Conservation (phyloP, 805 yeast genomes). For the Yarrowia yakushimensis region DNA sequence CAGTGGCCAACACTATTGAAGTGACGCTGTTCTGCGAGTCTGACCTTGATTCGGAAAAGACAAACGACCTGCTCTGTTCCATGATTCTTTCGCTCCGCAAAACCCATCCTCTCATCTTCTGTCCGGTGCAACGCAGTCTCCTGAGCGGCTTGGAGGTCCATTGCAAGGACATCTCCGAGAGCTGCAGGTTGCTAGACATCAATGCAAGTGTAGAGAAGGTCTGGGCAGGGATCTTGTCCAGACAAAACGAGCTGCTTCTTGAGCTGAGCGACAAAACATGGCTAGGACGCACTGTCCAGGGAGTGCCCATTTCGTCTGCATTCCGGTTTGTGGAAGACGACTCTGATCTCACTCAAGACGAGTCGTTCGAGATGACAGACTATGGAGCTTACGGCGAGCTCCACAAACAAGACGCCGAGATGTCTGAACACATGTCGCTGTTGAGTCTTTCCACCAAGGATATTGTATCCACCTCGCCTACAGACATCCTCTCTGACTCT, state of each 20-base stretch:
- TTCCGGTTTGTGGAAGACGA: background rate
- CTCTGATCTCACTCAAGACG: background rate
- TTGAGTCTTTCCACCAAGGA: background rate
- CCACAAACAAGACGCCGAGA: background rate
- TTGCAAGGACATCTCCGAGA: background rate
- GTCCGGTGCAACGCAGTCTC: background rate
- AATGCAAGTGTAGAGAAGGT: background rate
- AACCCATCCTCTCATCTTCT: background rate
- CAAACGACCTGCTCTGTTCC: background rate
- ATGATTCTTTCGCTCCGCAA: background rate
- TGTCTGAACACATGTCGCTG: background rate
- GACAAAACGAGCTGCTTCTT: background rate
- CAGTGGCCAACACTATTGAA: background rate
- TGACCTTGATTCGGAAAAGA: background rate
- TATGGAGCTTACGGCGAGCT: background rate
- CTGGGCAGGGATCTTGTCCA: background rate
- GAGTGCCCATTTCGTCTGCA: background rate
- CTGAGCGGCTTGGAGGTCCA: background rate
- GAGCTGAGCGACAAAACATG: background rate
- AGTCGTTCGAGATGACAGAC: constrained; percentile 6
- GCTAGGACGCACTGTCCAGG: background rate
- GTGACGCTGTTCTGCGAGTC: background rate
- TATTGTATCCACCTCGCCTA: background rate
- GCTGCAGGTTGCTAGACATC: background rate
- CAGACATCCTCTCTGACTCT: background rate